Evolutionary conservation across 768 basidiomycete species (phyloP), one percentile per base, ranked within the genome.

Genomic region (Lyophyllum atratum): DNA sequence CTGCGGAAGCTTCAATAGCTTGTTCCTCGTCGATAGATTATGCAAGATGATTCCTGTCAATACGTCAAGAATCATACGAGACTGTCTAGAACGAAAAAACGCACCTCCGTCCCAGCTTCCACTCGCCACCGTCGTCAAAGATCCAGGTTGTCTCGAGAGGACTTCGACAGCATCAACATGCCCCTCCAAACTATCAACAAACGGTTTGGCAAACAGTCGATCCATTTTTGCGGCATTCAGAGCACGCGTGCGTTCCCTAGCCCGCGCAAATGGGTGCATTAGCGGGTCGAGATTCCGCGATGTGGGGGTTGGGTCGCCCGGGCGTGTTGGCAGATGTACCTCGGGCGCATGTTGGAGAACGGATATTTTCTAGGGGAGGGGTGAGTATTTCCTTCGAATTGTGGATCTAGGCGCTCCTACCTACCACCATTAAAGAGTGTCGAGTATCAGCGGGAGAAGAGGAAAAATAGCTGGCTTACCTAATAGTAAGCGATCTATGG

Each of bases 171-270:
- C 93, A 69, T 98, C 95, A 37, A 90, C 80, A 70, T 98, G 97
- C 1, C 97, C 97, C 58, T 97, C 95, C 48, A 99, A 70, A 51
- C 85, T 82, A 34, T 85, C 92, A 15, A 99, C 79, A 66, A 98
- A 98, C 0, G 97, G 97, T 66, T 97, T 98, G n/a, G 97, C 88
- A 68, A 98, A 98, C 76, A 99, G 93, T 56, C 92, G 80, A 50
- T 98, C 96, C 82, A 99, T 92, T 76, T 99, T 99, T 14, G 90
- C 90, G 2, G 97, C 97, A 60, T 95, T 96, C 45, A 98, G 70
- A 2, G 97, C 97, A 56, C 97, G 86, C 19, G 86, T 95, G 33
- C 96, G 92, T 75, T 99, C 97, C 50, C 97, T 78, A 4, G 94
- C 90, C 21, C 90, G 87, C 0, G 95, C 82, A 70, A 99, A 98